Evolutionary conservation across 352 stramenopile genomes (phyloP).

Genomic region (Phytopythium delawarense): DNA sequence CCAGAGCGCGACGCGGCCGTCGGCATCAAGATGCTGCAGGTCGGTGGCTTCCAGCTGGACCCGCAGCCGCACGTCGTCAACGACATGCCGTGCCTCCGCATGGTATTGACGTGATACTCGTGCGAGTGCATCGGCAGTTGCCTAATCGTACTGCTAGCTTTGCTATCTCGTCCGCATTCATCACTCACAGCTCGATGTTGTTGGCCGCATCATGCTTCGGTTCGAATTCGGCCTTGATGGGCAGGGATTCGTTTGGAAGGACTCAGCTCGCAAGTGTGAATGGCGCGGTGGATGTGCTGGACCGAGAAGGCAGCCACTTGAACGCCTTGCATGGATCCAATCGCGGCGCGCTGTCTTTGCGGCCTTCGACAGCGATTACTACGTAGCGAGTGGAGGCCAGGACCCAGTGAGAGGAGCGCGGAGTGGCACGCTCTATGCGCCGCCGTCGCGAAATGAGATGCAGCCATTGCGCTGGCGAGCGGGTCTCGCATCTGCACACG

Average conservation of each 20-base stretch:
- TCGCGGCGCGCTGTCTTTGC: neutral
- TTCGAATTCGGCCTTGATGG: constrained; percentile 4
- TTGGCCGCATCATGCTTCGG: neutral
- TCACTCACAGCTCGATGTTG: neutral
- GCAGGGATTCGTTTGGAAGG: neutral
- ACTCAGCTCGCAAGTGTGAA: neutral
- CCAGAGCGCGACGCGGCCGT: constrained; percentile 33
- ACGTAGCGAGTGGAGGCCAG: constrained; percentile 1
- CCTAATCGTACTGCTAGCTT: neutral
- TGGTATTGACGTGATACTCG: constrained; percentile 14
- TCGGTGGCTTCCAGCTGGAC: constrained; percentile 42
- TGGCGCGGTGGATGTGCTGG: neutral
- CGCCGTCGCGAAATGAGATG: constrained; percentile 4
- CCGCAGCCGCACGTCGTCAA: constrained; percentile 24
- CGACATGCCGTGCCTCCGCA: constrained; percentile 22
- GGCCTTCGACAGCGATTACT: neutral
- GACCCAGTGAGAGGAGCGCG: neutral
- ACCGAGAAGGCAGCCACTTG: constrained; percentile 5
- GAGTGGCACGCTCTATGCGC: neutral
- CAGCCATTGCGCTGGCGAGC: constrained; percentile 6
- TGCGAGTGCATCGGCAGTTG: neutral
- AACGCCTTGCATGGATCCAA: neutral
- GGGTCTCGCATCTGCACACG: constrained; percentile 3
- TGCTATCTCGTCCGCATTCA: neutral
- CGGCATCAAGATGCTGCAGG: constrained; percentile 48